Base-by-base conservation (phyloP, 2,329 filamentous ascomycete species). In the Metarhizium robertsii region DNA sequence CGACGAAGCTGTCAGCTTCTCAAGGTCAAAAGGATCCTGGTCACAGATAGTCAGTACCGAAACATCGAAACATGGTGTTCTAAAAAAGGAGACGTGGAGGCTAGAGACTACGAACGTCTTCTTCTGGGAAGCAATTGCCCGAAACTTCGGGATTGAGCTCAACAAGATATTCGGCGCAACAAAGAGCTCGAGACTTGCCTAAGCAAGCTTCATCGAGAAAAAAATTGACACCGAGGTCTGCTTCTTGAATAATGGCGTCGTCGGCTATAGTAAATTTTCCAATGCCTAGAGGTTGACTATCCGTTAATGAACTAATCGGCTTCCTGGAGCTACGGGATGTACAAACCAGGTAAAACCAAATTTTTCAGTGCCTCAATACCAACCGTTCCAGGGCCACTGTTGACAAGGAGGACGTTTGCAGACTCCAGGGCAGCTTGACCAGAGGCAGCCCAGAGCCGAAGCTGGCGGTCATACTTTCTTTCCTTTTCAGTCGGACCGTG, bases 321-420 rank as follows among this genome's bases (percentile, higher is more conserved):
- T 25, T 34, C 14, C 25, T 38, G 8, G 51, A 45, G 25, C 6
- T 16, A 13, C 14, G 16, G 29, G 32, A 38, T 54, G 13, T 43
- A 62, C 70, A 54, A 70, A 84, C 85, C 90, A 56, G 94, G 94
- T 8, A 99, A 76, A 3, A 99, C 89, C n/a, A 99, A 82, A 67
- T 99, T 99, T 78, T 99, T 99, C 59, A 99, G 79, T 0, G 92
- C 86, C 71, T 99, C 94, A 13, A 95, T 80, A 14, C 92, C 94
- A 38, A 91, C 88, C 2, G 91, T 88, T 10, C 92, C 92, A n/a
- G 87, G 74, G 2, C 90, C 88, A 1, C 87, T 89, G 71, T 96
- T 96, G 58, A 99, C 76, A 5, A 99, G 79, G 13, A 97, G 81
- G n/a, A 99, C 86, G 62, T 95, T 88, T 25, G 94, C 89, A 55